phyloP scores from a whole-genome alignment of 176 grass and related monocot species.

The Oryza glumipatula region DNA sequence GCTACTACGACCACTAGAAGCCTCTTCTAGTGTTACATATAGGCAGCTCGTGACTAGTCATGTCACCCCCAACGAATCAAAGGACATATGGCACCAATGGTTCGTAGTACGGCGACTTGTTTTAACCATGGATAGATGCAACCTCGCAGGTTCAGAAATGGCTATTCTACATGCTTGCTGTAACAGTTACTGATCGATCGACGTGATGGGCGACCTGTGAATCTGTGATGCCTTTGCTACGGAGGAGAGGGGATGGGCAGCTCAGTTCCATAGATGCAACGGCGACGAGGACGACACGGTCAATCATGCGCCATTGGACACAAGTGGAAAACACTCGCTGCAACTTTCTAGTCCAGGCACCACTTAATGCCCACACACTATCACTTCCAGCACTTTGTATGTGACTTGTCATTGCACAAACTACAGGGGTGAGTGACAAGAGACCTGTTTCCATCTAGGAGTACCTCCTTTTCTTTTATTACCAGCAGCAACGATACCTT shows the following conservation, averaged over 20 bases:
- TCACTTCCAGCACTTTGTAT: slow-evolving; percentile 19
- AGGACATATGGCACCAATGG: too few species aligned
- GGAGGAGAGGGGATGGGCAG: too few species aligned
- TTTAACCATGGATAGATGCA: slow-evolving; percentile 3
- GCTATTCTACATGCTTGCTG: background rate
- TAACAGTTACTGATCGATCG: background rate
- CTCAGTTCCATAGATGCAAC: background rate
- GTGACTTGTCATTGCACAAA: slow-evolving; percentile 48
- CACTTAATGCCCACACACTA: slow-evolving; percentile 16
- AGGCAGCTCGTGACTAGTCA: background rate
- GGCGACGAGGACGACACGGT: slow-evolving; percentile 3
- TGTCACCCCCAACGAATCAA: background rate
- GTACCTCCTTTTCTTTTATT: background rate
- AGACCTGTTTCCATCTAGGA: background rate
- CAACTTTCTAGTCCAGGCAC: slow-evolving; percentile 48
- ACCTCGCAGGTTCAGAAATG: background rate
- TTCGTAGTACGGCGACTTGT: background rate
- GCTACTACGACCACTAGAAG: too few species aligned
- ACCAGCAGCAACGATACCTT: background rate
- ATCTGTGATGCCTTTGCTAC: too few species aligned
- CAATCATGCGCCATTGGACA: slow-evolving; percentile 24
- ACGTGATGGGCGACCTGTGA: background rate
- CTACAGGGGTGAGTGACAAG: slow-evolving; percentile 8
- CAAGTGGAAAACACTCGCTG: slow-evolving; percentile 36
- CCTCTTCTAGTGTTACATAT: too few species aligned